Evolutionary conservation across 2,329 filamentous ascomycete genomes (phyloP).

Genomic region (Nothopassalora personata): DNA sequence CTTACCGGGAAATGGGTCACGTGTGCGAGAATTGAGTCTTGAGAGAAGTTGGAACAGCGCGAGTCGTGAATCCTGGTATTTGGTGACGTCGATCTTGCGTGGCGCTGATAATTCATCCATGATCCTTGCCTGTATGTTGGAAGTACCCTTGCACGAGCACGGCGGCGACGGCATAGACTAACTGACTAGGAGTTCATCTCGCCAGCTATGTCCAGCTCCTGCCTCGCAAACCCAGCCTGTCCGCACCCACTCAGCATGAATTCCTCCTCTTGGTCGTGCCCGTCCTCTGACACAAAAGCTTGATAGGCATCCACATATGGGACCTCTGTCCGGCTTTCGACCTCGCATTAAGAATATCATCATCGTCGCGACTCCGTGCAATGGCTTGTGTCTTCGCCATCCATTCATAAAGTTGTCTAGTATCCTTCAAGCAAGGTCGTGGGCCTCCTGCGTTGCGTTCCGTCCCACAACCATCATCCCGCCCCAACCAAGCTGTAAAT

Average conservation of each 20-base stretch:
- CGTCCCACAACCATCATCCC: neutral
- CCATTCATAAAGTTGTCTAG: neutral
- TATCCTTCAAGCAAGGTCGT: neutral
- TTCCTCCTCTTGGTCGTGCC: neutral
- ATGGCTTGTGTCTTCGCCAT: neutral
- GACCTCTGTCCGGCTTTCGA: neutral
- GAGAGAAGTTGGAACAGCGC: slow-evolving; percentile 2
- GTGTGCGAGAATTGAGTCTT: neutral
- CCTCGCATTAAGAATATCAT: neutral
- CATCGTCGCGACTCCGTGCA: neutral
- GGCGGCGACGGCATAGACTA: neutral
- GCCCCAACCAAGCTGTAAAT: neutral
- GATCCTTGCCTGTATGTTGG: neutral
- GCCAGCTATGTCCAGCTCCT: neutral
- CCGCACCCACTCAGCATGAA: neutral
- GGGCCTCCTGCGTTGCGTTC: neutral
- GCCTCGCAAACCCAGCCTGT: neutral
- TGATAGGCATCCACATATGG: neutral
- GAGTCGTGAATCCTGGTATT: slow-evolving; percentile 2
- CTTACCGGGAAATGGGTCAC: neutral
- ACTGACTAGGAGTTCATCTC: too few species aligned
- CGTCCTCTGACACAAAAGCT: neutral
- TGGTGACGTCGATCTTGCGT: neutral
- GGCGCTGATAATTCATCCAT: neutral
- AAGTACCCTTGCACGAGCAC: neutral